Conservation (phyloP, 1,284 basidiomycete species). For the Serendipita sp. region DNA sequence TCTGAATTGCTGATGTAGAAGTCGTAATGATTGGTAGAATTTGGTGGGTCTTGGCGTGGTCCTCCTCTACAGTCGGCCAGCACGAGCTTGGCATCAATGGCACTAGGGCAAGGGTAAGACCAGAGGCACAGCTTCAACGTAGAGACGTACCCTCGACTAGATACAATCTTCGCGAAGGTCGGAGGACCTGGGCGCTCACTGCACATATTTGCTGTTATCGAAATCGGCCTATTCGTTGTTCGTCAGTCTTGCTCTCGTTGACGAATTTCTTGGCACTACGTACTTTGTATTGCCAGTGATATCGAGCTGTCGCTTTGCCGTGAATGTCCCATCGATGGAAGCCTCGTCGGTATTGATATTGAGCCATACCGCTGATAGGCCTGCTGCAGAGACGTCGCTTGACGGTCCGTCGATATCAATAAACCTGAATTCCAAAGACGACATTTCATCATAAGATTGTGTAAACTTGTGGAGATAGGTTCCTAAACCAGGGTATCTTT, state of each 20-base stretch:
- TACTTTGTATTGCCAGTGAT: background rate
- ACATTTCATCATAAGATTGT: background rate
- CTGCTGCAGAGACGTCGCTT: background rate
- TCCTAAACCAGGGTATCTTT: background rate
- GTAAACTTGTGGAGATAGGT: background rate
- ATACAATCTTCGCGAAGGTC: background rate
- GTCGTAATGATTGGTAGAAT: background rate
- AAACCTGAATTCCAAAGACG: background rate
- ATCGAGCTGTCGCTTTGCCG: background rate
- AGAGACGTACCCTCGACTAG: background rate
- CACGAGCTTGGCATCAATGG: constrained; percentile 1
- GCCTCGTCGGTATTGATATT: background rate
- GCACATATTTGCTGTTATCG: background rate
- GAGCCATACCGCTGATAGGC: background rate
- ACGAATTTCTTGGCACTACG: background rate
- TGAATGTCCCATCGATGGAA: background rate
- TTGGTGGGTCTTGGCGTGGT: background rate
- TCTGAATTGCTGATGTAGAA: background rate
- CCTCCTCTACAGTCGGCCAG: background rate
- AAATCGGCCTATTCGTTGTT: background rate
- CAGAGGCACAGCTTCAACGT: background rate
- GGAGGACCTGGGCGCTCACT: background rate
- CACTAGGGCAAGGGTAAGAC: background rate
- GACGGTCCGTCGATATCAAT: background rate
- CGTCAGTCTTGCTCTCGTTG: background rate